These are phyloP conservation scores for Urtica urens DNA, from an alignment of 306 rosid species.

Conservation along the genomic window DNA sequence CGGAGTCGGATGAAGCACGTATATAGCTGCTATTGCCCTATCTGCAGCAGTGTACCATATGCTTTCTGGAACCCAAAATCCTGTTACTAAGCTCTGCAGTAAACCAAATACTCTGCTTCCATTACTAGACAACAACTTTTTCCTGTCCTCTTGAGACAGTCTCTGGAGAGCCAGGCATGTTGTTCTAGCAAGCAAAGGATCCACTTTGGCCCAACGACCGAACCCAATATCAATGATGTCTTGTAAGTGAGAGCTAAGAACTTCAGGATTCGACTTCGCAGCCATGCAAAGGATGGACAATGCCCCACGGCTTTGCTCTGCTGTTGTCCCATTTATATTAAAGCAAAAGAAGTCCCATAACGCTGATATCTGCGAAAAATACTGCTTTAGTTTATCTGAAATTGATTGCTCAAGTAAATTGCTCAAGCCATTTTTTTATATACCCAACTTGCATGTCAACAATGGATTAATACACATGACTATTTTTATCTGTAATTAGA, in stretches of 20 bases:
- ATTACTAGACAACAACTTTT: constrained; percentile 49
- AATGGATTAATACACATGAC: too few species aligned
- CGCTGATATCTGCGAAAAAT: constrained; percentile 53
- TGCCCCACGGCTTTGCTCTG: constrained; percentile 90
- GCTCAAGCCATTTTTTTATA: too few species aligned
- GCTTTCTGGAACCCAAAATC: constrained; percentile 69
- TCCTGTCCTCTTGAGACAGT: constrained; percentile 71
- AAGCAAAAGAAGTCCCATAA: constrained; percentile 97
- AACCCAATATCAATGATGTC: constrained; percentile 90
- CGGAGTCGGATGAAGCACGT: constrained; percentile 76
- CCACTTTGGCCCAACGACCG: constrained; percentile 95
- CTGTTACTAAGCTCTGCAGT: constrained; percentile 63
- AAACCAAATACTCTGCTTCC: constrained; percentile 53
- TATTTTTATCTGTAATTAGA: not conserved
- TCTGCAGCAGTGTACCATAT: constrained; percentile 95
- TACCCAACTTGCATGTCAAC: too few species aligned
- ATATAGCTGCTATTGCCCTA: constrained; percentile 74
- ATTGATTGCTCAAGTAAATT: too few species aligned
- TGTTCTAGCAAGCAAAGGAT: constrained; percentile 87
- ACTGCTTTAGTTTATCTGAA: constrained; percentile 11
- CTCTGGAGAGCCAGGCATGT: constrained; percentile 82
- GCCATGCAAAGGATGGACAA: constrained; percentile 88
- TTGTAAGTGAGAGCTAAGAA: constrained; percentile 74
- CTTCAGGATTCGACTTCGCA: constrained; percentile 56
- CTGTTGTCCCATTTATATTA: constrained; percentile 77